Evolutionary conservation across 2,329 filamentous ascomycete species (phyloP).

Genomic region (Talaromyces islandicus): DNA sequence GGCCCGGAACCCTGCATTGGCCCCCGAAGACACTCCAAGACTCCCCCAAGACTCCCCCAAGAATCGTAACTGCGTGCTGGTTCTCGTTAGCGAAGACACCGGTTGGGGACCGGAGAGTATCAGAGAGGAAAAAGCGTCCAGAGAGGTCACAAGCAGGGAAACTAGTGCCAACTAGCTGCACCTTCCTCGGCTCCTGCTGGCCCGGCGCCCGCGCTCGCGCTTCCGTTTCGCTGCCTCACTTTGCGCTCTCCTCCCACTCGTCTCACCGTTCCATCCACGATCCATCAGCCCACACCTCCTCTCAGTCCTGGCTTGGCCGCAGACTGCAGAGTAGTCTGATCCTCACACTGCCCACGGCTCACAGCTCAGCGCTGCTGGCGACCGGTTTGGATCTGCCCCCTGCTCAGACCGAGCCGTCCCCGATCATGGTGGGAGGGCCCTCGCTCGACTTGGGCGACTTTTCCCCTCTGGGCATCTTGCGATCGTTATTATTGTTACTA

Average conservation of each 20-base stretch:
- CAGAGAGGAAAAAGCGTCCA: neutral
- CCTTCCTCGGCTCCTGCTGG: slow-evolving; percentile 12
- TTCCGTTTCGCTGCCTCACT: slow-evolving; percentile 37
- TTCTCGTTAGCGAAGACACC: too few relatives aligned
- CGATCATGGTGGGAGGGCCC: neutral
- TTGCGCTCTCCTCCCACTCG: slow-evolving; percentile 10
- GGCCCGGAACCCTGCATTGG: neutral
- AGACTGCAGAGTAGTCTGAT: neutral
- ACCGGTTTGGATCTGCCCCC: neutral
- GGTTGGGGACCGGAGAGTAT: neutral
- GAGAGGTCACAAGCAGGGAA: neutral
- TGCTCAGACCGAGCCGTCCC: neutral
- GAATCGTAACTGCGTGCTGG: too few relatives aligned
- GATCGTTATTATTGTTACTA: neutral
- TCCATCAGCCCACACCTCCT: neutral
- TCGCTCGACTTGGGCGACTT: neutral
- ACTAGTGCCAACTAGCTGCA: neutral
- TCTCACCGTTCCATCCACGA: neutral
- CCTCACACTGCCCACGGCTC: neutral
- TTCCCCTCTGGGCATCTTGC: neutral
- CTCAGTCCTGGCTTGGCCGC: neutral
- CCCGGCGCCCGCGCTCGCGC: slow-evolving; percentile 17
- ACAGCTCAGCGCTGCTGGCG: neutral
- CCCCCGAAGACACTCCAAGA: too few relatives aligned
- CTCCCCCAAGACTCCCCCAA: too few relatives aligned